A percentile compares a stretch with the other conserved stretches of the same genome.
These are phyloP conservation scores for Rhizopogon rudus DNA, from an alignment of 768 basidiomycete species.

Conservation along the genomic window DNA sequence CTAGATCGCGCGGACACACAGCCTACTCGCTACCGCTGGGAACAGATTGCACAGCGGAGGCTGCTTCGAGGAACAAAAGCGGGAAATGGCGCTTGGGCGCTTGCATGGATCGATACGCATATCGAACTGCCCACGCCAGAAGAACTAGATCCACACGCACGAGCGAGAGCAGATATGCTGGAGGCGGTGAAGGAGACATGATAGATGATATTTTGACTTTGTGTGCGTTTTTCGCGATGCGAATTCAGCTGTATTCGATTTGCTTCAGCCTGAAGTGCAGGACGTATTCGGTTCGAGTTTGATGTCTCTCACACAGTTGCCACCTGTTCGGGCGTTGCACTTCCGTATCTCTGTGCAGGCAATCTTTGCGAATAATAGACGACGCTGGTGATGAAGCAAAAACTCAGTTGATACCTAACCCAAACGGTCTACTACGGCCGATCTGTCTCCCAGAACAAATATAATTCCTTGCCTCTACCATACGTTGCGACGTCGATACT, in stretches of 20 bases:
- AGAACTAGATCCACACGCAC: slow-evolving; percentile 14
- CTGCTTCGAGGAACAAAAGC: slow-evolving; percentile 69
- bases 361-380: neutral
- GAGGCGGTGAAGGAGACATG: neutral
- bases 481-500: too few species aligned
- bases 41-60: slow-evolving; percentile 44
- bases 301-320: neutral
- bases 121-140: slow-evolving; percentile 29
- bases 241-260: neutral
- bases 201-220: neutral
- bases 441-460: neutral
- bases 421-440: neutral
- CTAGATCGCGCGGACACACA: slow-evolving; percentile 78
- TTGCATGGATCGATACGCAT: slow-evolving; percentile 69
- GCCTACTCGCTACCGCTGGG: slow-evolving; percentile 61
- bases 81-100: slow-evolving; percentile 76
- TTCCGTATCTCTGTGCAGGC: neutral
- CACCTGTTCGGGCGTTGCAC: neutral
- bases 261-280: neutral
- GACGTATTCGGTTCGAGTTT: neutral
- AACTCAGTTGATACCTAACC: too few species aligned
- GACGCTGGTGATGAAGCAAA: neutral
- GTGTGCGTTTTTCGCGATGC: neutral
- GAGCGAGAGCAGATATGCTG: slow-evolving; percentile 15
- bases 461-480: neutral